phyloP scores from a whole-genome alignment of 352 stramenopile genomes.

The Globisporangium recalcitrans region DNA sequence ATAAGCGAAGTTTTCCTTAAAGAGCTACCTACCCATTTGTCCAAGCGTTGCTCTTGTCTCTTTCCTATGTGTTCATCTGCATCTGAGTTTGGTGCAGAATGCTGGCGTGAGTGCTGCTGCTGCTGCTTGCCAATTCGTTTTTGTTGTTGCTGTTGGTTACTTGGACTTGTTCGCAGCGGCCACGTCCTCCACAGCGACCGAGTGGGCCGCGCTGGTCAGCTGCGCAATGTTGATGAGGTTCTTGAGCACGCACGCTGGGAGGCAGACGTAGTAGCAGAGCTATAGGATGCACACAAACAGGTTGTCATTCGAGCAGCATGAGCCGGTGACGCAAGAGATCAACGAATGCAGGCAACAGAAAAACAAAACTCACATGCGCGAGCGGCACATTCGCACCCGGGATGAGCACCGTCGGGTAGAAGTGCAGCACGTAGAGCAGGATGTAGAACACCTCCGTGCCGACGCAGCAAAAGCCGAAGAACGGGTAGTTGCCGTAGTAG shows the following conservation, averaged over 20 bases:
- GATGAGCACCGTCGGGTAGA: conserved; percentile 60
- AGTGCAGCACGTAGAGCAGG: conserved; percentile 86
- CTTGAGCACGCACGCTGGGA: conserved; percentile 90
- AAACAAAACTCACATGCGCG: conserved; percentile 31
- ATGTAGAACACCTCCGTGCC: conserved; percentile 91
- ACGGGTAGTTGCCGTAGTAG: conserved; percentile 90
- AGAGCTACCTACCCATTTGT: background rate
- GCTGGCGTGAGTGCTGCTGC: background rate
- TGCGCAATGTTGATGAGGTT: conserved; percentile 92
- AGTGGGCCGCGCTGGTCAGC: conserved; percentile 77
- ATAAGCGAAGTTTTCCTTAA: background rate
- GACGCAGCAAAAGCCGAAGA: conserved; percentile 93
- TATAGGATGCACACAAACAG: conserved; percentile 13
- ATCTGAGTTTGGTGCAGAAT: background rate
- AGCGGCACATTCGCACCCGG: conserved; percentile 50
- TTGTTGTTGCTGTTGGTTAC: conserved; percentile 19
- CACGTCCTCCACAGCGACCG: conserved; percentile 69
- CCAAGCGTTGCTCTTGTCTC: background rate
- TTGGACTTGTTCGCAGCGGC: conserved; percentile 49
- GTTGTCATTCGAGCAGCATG: conserved; percentile 9
- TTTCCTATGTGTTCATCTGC: background rate
- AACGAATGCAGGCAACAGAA: background rate
- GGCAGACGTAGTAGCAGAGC: conserved; percentile 83
- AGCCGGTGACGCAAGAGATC: too few species aligned
- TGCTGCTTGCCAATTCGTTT: background rate